A percentile compares a stretch with the other conserved stretches of the same genome.
Conservation (phyloP, 192 early-diverging fungal species). For the Chytriomyces sp. region DNA sequence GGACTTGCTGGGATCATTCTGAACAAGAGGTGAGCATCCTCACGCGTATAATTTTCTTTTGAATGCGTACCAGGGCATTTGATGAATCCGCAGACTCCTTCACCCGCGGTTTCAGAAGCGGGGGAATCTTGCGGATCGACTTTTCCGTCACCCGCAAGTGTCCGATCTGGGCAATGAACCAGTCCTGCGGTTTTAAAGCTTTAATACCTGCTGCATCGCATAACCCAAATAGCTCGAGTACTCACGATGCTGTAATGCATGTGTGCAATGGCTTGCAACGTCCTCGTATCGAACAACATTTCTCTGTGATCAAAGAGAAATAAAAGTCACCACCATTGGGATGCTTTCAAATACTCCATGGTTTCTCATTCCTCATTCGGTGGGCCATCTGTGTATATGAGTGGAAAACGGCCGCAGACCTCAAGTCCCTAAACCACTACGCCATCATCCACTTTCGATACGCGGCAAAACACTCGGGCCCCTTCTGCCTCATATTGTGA, state of each 20-base stretch:
- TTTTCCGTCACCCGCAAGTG: constrained; percentile 36
- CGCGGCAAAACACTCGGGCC: no score
- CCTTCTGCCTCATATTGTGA: no score
- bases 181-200: constrained; percentile 53
- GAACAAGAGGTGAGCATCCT: not conserved
- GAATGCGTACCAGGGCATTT: constrained; percentile 1
- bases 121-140: constrained; percentile 27
- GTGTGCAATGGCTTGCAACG: constrained; percentile 72
- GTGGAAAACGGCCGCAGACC: no score
- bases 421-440: no score
- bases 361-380: no score
- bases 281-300: constrained; percentile 82
- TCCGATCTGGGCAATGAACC: constrained; percentile 59
- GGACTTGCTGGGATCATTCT: constrained; percentile 22
- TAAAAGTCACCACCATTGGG: no score
- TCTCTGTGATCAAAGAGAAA: constrained; percentile 76
- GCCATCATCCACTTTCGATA: no score
- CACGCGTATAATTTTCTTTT: no score
- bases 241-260: constrained; percentile 85
- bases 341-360: no score
- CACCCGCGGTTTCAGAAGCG: constrained; percentile 20
- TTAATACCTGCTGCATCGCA: no score
- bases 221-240: not conserved
- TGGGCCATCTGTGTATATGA: no score
- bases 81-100: not conserved